Conservation (phyloP, 2,329 filamentous ascomycete genomes). For the Aspergillus unguis region DNA sequence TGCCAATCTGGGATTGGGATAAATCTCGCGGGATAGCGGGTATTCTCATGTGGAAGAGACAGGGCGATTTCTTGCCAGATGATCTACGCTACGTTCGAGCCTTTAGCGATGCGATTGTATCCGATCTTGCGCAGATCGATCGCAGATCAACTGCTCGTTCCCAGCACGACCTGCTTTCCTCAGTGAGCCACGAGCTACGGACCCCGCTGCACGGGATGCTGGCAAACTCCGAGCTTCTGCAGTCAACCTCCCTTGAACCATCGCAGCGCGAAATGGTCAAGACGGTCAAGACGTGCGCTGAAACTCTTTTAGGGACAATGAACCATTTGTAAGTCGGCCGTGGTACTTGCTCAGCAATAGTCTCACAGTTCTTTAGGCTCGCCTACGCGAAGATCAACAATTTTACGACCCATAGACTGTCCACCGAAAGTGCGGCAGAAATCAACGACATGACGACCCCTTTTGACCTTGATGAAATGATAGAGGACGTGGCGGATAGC, state of each 20-base stretch:
- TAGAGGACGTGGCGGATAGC: conserved; percentile 30
- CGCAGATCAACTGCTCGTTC: conserved; percentile 40
- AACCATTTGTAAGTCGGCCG: conserved; percentile 29
- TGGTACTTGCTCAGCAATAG: accelerated
- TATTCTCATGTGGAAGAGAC: conserved; percentile 27
- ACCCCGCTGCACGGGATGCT: conserved; percentile 48
- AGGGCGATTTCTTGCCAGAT: conserved; percentile 21
- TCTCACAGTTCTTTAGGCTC: conserved; percentile 20
- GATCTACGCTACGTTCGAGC: conserved; percentile 36
- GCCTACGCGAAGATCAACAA: conserved; percentile 39
- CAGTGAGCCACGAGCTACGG: conserved; percentile 52
- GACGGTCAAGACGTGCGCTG: conserved; percentile 50
- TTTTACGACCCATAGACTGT: conserved; percentile 17
- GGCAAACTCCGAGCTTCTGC: conserved; percentile 50
- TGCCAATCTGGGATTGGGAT: conserved; percentile 36
- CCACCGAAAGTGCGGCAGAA: conserved; percentile 2
- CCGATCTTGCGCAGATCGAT: conserved; percentile 34
- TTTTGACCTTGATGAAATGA: conserved; percentile 31
- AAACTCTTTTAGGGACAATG: conserved; percentile 51
- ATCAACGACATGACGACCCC: conserved; percentile 26
- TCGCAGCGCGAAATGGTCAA: conserved; percentile 45
- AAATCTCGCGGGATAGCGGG: conserved; percentile 34
- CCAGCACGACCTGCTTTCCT: conserved; percentile 53
- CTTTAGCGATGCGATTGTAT: conserved; percentile 35
- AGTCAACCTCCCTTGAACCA: conserved; percentile 41